Evolutionary conservation across 2,329 filamentous ascomycete species (phyloP).

Genomic region (Drechslera avenae): DNA sequence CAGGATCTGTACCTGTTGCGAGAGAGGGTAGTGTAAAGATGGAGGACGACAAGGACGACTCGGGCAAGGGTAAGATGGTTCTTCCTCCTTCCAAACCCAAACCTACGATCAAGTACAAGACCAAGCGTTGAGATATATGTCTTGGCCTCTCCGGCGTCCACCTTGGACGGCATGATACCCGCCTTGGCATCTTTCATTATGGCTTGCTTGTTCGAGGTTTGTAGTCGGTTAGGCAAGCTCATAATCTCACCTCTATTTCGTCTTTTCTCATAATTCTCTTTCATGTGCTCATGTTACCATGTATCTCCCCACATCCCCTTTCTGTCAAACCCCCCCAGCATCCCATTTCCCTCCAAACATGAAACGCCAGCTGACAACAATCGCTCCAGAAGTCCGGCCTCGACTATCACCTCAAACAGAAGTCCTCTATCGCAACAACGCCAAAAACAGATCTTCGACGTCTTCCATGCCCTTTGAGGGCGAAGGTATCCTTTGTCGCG

Average conservation of each 20-base stretch:
- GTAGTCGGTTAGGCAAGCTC: constrained; percentile 26
- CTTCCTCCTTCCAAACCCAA: constrained; percentile 33
- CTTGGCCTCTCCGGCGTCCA: constrained; percentile 11
- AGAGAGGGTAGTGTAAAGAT: constrained; percentile 58
- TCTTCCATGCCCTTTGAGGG: constrained; percentile 48
- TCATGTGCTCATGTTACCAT: constrained; percentile 13
- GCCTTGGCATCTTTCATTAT: constrained; percentile 15
- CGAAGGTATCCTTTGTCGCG: constrained; percentile 58
- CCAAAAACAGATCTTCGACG: constrained; percentile 42
- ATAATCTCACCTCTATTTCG: constrained; percentile 16
- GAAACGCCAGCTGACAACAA: not conserved
- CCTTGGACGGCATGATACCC: constrained; percentile 28
- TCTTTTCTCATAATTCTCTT: constrained; percentile 19
- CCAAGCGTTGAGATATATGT: constrained; percentile 20
- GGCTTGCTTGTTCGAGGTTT: constrained; percentile 24
- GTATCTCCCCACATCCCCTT: constrained; percentile 3
- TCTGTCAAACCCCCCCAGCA: not conserved
- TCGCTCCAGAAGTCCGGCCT: constrained; percentile 25
- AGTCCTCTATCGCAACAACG: constrained; percentile 58
- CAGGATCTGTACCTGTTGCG: constrained; percentile 52
- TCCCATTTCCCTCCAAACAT: not conserved
- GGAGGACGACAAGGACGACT: constrained; percentile 54
- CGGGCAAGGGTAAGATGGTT: constrained; percentile 52
- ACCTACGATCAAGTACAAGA: constrained; percentile 18
- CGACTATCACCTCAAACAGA: constrained; percentile 52